Base-by-base conservation (phyloP, 768 basidiomycete species). In the Xerocomellus dryophilus region DNA sequence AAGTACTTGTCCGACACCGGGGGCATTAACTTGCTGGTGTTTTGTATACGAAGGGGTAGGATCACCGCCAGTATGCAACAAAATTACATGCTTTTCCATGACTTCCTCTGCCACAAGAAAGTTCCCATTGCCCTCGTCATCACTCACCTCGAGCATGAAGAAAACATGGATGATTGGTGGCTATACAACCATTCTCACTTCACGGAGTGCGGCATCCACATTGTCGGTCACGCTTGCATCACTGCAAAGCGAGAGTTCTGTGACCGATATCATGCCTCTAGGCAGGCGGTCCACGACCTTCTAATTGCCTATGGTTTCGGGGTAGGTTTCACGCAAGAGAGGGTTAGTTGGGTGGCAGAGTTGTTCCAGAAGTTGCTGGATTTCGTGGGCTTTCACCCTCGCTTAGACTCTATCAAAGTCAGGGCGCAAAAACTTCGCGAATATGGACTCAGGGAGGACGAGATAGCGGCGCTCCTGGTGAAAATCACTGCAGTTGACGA, bases 1-100 rank as follows among this genome's bases (percentile, higher is more conserved):
- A 58, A 59, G 42, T 59, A 35, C 23, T 58, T 78, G 36, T 54
- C 61, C 15, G 57, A 59, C 5, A 60, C 63, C 6, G 71, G 65
- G 7, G 78, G 78, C 8, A 61, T 79, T 31, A 70, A 64, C 61
- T 66, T 79, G 39, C 65, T 79, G 21, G 59, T 78, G 12, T 78
- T 71, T 51, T 71, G 71, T 43, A 65, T 77, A 58, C 71, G 68
- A 15, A 69, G 47, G 40, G 66, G 68, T 25, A 63, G 71, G 58
- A 65, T 71, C 53, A 73, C 62, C 9, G 42, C 39, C 7, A 65
- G 56, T 27, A 65, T 57, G 57, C 58, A 60, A 44, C 63, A 62
- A 6, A 71, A 71, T 47, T 75, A 73, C 50, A 41, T 36, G 12
- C 57, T 71, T 27, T 73, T 74, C 58, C 46, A 64, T 21, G 69